phyloP scores from a whole-genome alignment of 1,284 basidiomycete genomes.

The Vanrija sp. region DNA sequence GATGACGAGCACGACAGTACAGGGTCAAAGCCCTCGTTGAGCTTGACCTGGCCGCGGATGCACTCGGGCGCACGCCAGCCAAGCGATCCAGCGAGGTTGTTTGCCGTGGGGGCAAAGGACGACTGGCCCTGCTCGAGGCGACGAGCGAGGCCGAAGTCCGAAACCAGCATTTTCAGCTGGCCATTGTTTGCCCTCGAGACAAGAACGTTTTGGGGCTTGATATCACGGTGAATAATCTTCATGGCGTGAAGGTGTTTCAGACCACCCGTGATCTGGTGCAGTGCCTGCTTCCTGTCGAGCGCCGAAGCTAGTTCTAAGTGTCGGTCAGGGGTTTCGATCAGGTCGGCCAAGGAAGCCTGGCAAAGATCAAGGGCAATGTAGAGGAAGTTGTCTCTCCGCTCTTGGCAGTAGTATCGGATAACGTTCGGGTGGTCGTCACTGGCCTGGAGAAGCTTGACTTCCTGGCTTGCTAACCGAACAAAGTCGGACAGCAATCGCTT shows the following conservation, averaged over 20 bases:
- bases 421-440: constrained; percentile 98
- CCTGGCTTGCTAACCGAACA: constrained; percentile 87
- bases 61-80: constrained; percentile 96
- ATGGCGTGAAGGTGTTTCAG: constrained; percentile 86
- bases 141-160: constrained; percentile 91
- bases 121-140: constrained; percentile 89
- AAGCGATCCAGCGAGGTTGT: constrained; percentile 71
- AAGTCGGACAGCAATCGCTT: constrained; percentile 95
- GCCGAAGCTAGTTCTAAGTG: constrained; percentile 62
- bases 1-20: constrained; percentile 53
- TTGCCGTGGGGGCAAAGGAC: constrained; percentile 79
- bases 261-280: constrained; percentile 83
- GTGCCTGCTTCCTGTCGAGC: constrained; percentile 82
- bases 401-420: constrained; percentile 97
- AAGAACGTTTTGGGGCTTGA: constrained; percentile 97
- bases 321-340: constrained; percentile 74
- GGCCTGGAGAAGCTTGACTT: constrained; percentile 91
- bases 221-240: constrained; percentile 95
- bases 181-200: constrained; percentile 69
- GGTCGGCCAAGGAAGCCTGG: constrained; percentile 87
- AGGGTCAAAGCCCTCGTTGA: constrained; percentile 69
- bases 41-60: constrained; percentile 79
- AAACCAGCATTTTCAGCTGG: constrained; percentile 79
- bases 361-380: constrained; percentile 97
- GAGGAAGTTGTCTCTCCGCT: constrained; percentile 85